Evolutionary conservation across 75 land plant species (phyloP), one percentile per base, ranked within the genome.

Genomic region (Selaginella tamariscina): DNA sequence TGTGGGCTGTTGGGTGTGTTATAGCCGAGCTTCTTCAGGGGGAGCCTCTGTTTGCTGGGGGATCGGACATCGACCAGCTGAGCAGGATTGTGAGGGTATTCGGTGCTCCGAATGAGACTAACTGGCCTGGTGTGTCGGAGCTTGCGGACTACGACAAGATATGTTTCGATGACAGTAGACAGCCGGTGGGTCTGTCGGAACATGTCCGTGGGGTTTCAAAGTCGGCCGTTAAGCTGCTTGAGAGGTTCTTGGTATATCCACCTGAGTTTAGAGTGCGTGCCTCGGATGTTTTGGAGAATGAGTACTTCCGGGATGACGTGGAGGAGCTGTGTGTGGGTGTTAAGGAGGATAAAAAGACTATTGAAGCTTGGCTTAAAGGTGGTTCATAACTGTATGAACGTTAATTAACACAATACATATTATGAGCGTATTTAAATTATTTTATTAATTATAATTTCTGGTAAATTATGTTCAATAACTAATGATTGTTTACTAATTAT

Each of bases 91-190:
- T 59, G 21, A 21, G 62, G 21, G 26, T 59, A 2, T n/a, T 59
- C 24, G 62, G 26, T 59, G 26, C n/a, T 59, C 62, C 62, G 23
- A 27, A 59, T n/a, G 62, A 59, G 26, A 27, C 26, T 2, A 59
- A 2, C 62, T 59, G 62, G 62, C 62, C 62, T 21, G 62, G 62
- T 5, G 21, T 59, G 9, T 59, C 62, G 8, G 21, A 76, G 31
- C 75, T 89, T 23, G 91, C 95, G 30, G 98, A 93, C 68, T 89
- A 79, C 57, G 71, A 72, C 11, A 85, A 76, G 26, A 86, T 93
- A 33, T 81, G 73, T 2, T 93, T 93, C 65, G 26, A 22, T 20
- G 79, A 77, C 30, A 69, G 80, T 30, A 79, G 85, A 27, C 68
- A 63, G 24, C 84, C 83, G 20, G 32, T 60, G 24, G 80, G 86